phyloP scores from a whole-genome alignment of 345 rosid species.

The Chamaenerion angustifolium region DNA sequence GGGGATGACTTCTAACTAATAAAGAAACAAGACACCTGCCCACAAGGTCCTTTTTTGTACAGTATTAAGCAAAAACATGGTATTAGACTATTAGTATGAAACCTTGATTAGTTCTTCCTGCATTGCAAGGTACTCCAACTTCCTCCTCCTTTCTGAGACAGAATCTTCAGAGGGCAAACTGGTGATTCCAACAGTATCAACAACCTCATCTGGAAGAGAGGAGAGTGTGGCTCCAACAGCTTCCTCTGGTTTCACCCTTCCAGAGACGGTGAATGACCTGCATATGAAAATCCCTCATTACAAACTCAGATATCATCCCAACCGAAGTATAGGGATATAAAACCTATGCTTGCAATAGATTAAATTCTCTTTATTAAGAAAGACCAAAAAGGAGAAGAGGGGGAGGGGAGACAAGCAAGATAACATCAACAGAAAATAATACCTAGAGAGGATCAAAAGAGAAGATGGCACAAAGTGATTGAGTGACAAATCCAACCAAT shows the following conservation, averaged over 20 bases:
- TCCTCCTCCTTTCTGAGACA: conserved; percentile 84
- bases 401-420: no score
- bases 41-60: no score
- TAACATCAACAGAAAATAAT: neutral
- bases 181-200: conserved; percentile 80
- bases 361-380: no score
- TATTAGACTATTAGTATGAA: conserved; percentile 4
- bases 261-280: conserved; percentile 80
- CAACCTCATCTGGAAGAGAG: conserved; percentile 97
- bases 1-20: no score
- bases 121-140: conserved; percentile 80
- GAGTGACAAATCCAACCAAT: conserved; percentile 83
- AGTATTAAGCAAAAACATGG: no score
- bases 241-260: conserved; percentile 75
- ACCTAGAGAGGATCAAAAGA: conserved; percentile 70
- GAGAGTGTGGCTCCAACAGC: conserved; percentile 84
- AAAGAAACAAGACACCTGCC: no score
- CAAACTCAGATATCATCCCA: no score
- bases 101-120: conserved; percentile 96
- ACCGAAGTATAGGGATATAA: no score
- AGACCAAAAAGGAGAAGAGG: no score
- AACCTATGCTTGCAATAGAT: no score
- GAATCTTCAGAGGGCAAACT: conserved; percentile 86
- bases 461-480: conserved; percentile 87
- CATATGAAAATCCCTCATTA: conserved; percentile 2